Percentiles rank a stretch among this genome's conserved stretches.
Conservation (phyloP, 805 yeast genomes). For the Danielia reshetovae region DNA sequence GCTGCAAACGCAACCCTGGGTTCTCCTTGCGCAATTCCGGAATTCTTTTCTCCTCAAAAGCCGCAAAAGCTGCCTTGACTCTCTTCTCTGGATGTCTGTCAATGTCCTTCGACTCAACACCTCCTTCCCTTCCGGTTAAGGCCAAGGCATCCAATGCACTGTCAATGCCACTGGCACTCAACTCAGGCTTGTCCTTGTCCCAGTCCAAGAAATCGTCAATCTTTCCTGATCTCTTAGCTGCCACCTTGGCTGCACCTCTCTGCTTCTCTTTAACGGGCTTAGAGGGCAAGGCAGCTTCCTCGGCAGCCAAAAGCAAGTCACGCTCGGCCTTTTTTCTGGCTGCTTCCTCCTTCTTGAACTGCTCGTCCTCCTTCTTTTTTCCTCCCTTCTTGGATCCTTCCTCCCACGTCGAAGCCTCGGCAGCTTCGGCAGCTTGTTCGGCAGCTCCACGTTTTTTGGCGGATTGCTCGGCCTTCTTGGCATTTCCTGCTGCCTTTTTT, state of each 20-base stretch:
- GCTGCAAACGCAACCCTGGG: constrained; percentile 78
- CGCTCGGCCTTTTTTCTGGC: constrained; percentile 79
- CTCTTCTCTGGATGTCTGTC: constrained; percentile 90
- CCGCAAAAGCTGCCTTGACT: constrained; percentile 73
- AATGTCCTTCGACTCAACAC: constrained; percentile 56
- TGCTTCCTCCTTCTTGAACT: constrained; percentile 70
- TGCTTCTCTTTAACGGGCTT: constrained; percentile 51
- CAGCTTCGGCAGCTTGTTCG: constrained; percentile 43
- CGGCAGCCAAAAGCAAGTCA: constrained; percentile 60
- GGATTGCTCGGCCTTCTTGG: constrained; percentile 63
- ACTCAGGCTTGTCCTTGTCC: constrained; percentile 45
- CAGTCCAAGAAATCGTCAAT: constrained; percentile 64
- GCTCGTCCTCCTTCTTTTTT: constrained; percentile 66
- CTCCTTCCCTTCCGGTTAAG: constrained; percentile 54
- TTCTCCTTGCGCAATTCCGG: constrained; percentile 72
- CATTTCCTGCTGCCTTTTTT: constrained; percentile 61
- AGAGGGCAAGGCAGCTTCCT: constrained; percentile 59
- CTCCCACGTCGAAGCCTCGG: constrained; percentile 64
- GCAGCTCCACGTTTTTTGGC: constrained; percentile 51
- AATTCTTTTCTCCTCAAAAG: constrained; percentile 65
- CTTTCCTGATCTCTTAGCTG: constrained; percentile 55
- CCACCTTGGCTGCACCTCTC: constrained; percentile 67
- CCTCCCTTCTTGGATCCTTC: constrained; percentile 66
- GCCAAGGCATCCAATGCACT: constrained; percentile 75
- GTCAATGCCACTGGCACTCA: constrained; percentile 73